Base-by-base conservation (phyloP, 129 eudicot genomes). In the Artemisia tridentata region DNA sequence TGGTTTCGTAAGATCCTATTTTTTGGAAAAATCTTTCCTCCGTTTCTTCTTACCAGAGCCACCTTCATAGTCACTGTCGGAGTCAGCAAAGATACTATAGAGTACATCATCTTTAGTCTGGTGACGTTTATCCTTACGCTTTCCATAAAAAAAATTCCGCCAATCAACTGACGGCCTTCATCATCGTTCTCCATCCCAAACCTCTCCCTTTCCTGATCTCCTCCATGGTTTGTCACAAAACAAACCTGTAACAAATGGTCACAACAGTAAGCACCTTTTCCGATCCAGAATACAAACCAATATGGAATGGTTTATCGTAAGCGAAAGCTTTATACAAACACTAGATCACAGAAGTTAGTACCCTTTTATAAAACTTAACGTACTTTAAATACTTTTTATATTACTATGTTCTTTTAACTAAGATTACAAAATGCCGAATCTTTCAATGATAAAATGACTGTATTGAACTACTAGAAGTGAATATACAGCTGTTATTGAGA, bases 91-190 rank as follows among this genome's bases (percentile, higher is more conserved):
- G 56, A 89, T 77, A 56, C 85, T 96, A 63, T 92, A 92, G 6
- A 92, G 86, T 19, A 73, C 79, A 69, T 92, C 96, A 11, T 92
- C 98, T 72, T 83, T 86, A 15, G 85, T 87, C 63, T 92, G 98
- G 1, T 67, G 53, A 1, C 65, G 79, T 69, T 84, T 92, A 34
- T 88, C 86, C 69, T 84, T 89, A 12, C 95, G 86, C 45, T 84
- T 89, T 1, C 86, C 73, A 3, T 88, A 85, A 58, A 72, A 86
- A 60, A 92, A 92, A 47, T 92, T 0, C 85, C 96, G 18, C 87
- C 41, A 31, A 5, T 31, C 7, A 1, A 89, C 78, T 86, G 95
- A 3, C 85, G 95, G 48, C 76, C 96, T 38, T 92, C 96, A 3
- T 67, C 89, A 66, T 92, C 98, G 7, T 92, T 92, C 16, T 92